Evolutionary conservation across 768 basidiomycete genomes (phyloP).

Genomic region (Auricularia cornea): DNA sequence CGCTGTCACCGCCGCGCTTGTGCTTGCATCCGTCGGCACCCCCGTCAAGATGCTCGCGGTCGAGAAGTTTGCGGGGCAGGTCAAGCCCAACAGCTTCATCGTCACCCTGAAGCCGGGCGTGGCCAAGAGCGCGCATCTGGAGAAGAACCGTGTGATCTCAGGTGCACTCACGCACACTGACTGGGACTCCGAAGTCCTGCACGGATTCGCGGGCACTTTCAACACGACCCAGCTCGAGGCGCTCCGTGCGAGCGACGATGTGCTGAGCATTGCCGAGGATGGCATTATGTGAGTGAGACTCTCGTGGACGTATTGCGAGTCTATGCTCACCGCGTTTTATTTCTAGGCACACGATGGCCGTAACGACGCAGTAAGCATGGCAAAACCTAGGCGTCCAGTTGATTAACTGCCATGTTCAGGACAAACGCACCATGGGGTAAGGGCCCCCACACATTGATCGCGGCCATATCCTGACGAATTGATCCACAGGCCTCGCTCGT

Average conservation of each 20-base stretch:
- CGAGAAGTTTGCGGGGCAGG: background rate
- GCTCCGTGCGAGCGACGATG: constrained; percentile 19
- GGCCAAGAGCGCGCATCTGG: background rate
- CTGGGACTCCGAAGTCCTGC: background rate
- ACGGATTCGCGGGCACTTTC: background rate
- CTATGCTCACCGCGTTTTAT: background rate
- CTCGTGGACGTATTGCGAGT: background rate
- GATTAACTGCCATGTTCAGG: background rate
- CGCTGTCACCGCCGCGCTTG: background rate
- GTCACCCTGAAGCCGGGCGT: constrained; percentile 1
- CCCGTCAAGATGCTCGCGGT: background rate
- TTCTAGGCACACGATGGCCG: constrained; percentile 9
- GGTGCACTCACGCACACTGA: background rate
- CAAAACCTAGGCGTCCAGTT: too few relatives aligned
- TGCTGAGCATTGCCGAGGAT: constrained; percentile 23
- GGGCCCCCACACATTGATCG: too few relatives aligned
- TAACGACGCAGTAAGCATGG: constrained; percentile 12
- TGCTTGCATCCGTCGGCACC: background rate
- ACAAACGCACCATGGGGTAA: constrained; percentile 17
- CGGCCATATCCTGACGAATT: too few relatives aligned
- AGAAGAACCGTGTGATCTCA: background rate
- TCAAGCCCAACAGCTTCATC: background rate
- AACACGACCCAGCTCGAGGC: constrained; percentile 10
- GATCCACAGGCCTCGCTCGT: constrained; percentile 7
- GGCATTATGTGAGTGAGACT: constrained; percentile 14